Percentiles rank a stretch among this genome's conserved stretches.
Conservation (phyloP, 2,329 filamentous ascomycete genomes). For the Venturia asperata region DNA sequence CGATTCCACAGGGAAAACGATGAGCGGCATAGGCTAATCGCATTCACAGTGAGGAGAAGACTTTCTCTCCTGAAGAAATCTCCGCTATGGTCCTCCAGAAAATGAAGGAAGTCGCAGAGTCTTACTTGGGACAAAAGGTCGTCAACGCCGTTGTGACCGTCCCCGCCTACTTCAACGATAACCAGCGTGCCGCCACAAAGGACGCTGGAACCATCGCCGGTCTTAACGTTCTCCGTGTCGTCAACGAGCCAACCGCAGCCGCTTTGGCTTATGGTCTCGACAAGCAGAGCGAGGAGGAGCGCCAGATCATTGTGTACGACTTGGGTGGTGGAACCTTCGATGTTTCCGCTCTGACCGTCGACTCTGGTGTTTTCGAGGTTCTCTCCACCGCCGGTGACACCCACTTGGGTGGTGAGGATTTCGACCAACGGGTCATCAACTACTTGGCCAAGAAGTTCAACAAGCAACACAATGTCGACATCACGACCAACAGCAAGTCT, state of each 20-base stretch:
- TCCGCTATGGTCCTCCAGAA: conserved; percentile 75
- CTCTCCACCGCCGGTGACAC: conserved; percentile 98
- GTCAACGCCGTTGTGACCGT: conserved; percentile 89
- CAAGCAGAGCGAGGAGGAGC: conserved; percentile 88
- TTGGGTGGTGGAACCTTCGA: conserved; percentile 99
- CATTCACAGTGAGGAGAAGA: conserved; percentile 46
- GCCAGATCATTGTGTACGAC: conserved; percentile 99
- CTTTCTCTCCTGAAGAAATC: conserved; percentile 73
- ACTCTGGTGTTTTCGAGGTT: conserved; percentile 98
- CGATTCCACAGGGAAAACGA: conserved; percentile 21
- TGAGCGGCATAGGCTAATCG: conserved; percentile 24
- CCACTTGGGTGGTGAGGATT: conserved; percentile 91
- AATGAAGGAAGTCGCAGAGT: conserved; percentile 79
- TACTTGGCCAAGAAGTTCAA: conserved; percentile 96
- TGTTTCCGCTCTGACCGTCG: conserved; percentile 98
- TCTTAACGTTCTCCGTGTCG: conserved; percentile 98
- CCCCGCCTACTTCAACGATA: conserved; percentile 99
- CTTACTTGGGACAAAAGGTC: conserved; percentile 73
- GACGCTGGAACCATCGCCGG: conserved; percentile 96
- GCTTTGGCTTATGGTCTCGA: conserved; percentile 98
- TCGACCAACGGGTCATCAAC: conserved; percentile 95
- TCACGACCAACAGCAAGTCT: conserved; percentile 90
- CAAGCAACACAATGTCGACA: conserved; percentile 91
- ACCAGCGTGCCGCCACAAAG: conserved; percentile 99
- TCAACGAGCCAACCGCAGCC: conserved; percentile 98